A percentile compares a stretch with the other conserved stretches of the same genome.
phyloP scores from a whole-genome alignment of 495 filamentous ascomycete species.

The Aspergillus kassunensis region DNA sequence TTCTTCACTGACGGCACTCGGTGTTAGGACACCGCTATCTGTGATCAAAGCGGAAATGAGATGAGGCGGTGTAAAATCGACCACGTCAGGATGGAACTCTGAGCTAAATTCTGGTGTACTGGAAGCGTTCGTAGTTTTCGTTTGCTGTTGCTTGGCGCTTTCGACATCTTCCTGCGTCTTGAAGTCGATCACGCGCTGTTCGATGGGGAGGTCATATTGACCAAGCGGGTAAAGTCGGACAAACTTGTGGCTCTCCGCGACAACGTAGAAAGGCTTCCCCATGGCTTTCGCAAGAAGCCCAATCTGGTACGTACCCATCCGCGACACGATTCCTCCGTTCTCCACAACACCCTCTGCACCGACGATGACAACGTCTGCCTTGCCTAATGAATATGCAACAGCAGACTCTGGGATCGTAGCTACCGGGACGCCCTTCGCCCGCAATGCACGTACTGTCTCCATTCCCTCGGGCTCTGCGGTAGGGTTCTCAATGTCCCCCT shows the following conservation, averaged over 20 bases:
- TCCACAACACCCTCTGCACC: conserved; percentile 94
- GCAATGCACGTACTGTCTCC: conserved; percentile 61
- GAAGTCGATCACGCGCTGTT: conserved; percentile 73
- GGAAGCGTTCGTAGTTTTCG: not conserved
- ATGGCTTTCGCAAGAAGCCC: conserved; percentile 74
- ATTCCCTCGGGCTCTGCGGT: conserved; percentile 53
- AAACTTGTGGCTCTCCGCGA: conserved; percentile 94
- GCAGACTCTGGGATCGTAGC: conserved; percentile 78
- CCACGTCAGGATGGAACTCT: conserved; percentile 44
- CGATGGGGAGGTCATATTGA: conserved; percentile 72
- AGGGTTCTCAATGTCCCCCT: conserved; percentile 24
- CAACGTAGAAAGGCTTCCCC: conserved; percentile 82
- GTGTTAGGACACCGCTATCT: conserved; percentile 68
- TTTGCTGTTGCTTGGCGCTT: conserved; percentile 29
- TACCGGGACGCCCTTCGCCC: conserved; percentile 72
- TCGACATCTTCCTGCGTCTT: conserved; percentile 50
- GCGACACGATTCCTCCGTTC: conserved; percentile 86
- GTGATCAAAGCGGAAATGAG: conserved; percentile 78
- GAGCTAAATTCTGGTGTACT: not conserved
- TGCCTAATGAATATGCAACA: conserved; percentile 79
- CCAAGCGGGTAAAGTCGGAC: conserved; percentile 74
- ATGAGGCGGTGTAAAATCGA: conserved; percentile 86
- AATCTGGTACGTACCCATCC: conserved; percentile 90
- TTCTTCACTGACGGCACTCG: conserved; percentile 73
- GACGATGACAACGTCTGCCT: conserved; percentile 76